phyloP scores from a whole-genome alignment of 768 basidiomycete species.

The Tricholoma sp. region DNA sequence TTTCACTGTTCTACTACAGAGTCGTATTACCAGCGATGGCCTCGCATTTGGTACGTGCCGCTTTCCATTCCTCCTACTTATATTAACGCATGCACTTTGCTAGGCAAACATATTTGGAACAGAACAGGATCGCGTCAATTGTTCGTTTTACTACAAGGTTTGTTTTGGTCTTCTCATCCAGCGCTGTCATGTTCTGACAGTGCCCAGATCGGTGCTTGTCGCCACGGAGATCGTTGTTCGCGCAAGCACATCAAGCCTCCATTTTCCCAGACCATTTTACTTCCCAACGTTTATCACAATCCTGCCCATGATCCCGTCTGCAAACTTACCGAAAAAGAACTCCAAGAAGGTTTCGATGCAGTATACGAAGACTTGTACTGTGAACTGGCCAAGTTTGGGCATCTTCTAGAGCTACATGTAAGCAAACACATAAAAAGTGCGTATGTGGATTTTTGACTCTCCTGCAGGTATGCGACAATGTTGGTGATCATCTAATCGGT shows the following conservation, averaged over 20 bases:
- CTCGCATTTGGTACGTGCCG: constrained; percentile 66
- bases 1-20: background rate
- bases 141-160: constrained; percentile 98
- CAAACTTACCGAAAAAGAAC: constrained; percentile 80
- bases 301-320: constrained; percentile 91
- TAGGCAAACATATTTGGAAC: constrained; percentile 96
- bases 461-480: constrained; percentile 89
- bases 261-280: constrained; percentile 93
- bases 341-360: constrained; percentile 89
- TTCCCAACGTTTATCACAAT: constrained; percentile 98
- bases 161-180: constrained; percentile 16
- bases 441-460: background rate
- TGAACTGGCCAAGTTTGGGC: constrained; percentile 91
- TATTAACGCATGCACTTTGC: background rate
- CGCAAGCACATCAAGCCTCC: constrained; percentile 98
- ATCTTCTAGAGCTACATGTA: constrained; percentile 92
- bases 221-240: constrained; percentile 97
- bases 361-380: constrained; percentile 96
- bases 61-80: background rate
- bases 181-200: constrained; percentile 1
- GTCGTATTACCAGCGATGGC: constrained; percentile 36
- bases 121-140: constrained; percentile 94
- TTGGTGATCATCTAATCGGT: constrained; percentile 97
- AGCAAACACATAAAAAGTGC: constrained; percentile 23
- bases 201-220: constrained; percentile 85